Conservation (phyloP, 2,329 filamentous ascomycete species). For the Xylariaceae sp. region DNA sequence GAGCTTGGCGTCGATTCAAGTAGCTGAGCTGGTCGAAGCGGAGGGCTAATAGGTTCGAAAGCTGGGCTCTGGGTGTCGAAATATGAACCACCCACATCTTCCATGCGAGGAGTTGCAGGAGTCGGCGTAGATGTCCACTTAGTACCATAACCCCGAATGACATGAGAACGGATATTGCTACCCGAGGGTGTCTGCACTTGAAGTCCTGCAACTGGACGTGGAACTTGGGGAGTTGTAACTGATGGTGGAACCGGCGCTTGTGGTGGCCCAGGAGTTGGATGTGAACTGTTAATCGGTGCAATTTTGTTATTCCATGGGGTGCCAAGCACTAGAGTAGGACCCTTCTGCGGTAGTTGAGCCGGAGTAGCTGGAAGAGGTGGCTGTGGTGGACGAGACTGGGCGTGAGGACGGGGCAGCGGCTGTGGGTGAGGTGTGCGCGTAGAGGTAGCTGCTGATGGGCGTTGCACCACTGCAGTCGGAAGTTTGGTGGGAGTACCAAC, state of each 20-base stretch:
- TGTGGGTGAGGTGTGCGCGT: slow-evolving; percentile 17
- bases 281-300: slow-evolving; percentile 15
- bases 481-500: slow-evolving; percentile 15
- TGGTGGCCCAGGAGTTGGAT: slow-evolving; percentile 20
- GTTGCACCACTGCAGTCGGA: slow-evolving; percentile 18
- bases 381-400: slow-evolving; percentile 10
- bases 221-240: slow-evolving; percentile 14
- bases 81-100: slow-evolving; percentile 27
- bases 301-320: slow-evolving; percentile 28
- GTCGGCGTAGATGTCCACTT: slow-evolving; percentile 57
- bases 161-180: slow-evolving; percentile 20
- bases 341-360: slow-evolving; percentile 20
- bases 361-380: slow-evolving; percentile 21
- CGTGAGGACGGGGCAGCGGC: slow-evolving; percentile 6
- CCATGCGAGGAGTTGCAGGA: slow-evolving; percentile 51
- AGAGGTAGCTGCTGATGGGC: slow-evolving; percentile 18
- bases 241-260: slow-evolving; percentile 21
- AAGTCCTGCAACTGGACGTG: slow-evolving; percentile 15
- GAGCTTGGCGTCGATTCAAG: slow-evolving; percentile 32
- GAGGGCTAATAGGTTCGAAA: slow-evolving; percentile 57
- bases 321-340: slow-evolving; percentile 17
- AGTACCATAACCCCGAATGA: slow-evolving; percentile 44
- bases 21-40: slow-evolving; percentile 37
- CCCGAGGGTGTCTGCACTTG: slow-evolving; percentile 24
- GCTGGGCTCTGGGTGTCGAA: slow-evolving; percentile 49